Evolutionary conservation across 768 basidiomycete genomes (phyloP).

Genomic region (Lepiota brunneoincarnata): DNA sequence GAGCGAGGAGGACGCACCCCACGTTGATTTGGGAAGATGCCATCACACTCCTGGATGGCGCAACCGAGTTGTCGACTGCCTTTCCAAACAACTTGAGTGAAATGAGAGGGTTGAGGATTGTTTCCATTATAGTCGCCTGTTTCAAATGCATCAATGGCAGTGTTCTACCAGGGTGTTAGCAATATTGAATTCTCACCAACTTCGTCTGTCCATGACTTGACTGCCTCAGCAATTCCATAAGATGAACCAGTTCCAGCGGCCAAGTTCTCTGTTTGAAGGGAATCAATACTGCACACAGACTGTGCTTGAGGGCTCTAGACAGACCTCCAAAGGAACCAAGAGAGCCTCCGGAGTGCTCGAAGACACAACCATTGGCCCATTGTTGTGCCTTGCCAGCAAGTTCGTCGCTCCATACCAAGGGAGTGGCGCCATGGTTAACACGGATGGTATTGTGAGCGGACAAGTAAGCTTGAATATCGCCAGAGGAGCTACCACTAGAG

Average conservation of each 20-base stretch:
- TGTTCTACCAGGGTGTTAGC: not conserved
- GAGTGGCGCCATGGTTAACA: constrained; percentile 57
- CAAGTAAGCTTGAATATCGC: constrained; percentile 55
- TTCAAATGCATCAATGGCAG: constrained; percentile 1
- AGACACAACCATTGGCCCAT: constrained; percentile 69
- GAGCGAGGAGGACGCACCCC: constrained; percentile 39
- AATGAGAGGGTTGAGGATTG: constrained; percentile 63
- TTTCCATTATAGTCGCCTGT: constrained; percentile 54
- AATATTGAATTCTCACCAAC: constrained; percentile 41
- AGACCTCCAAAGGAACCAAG: constrained; percentile 64
- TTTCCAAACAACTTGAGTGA: constrained; percentile 81
- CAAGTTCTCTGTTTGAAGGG: constrained; percentile 53
- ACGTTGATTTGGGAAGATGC: constrained; percentile 53
- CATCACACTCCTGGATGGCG: constrained; percentile 52
- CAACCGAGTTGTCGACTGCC: constrained; percentile 61
- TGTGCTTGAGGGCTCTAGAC: constrained; percentile 14
- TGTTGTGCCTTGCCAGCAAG: constrained; percentile 62
- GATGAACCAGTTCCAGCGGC: constrained; percentile 64
- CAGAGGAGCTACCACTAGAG: constrained; percentile 24
- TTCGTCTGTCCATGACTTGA: constrained; percentile 69
- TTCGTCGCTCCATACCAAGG: constrained; percentile 61
- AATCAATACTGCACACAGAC: not conserved
- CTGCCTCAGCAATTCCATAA: constrained; percentile 46
- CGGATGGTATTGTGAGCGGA: constrained; percentile 61
- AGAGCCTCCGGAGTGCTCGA: constrained; percentile 65